Evolutionary conservation across 805 yeast genomes (phyloP), one percentile per base, ranked within the genome.

Genomic region (Blastobotrys robertii): DNA sequence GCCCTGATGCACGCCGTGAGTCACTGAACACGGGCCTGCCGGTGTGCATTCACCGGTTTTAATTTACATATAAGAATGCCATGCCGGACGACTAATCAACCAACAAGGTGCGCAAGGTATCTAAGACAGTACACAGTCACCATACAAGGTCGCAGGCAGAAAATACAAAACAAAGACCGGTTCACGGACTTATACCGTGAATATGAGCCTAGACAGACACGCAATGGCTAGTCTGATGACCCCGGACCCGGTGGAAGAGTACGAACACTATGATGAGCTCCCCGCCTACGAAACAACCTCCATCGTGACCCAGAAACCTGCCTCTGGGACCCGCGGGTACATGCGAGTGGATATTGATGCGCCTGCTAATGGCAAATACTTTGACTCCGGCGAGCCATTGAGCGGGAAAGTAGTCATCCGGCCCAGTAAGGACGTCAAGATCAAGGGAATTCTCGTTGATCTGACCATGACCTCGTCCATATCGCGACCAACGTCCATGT

Each of bases 301-400:
- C 2, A 16, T 25, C 8, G 39, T 30, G 4, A 19, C 25, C 6
- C 25, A 19, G 25, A 19, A 19, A 6, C 25, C 25, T 6, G 25
- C 25, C 25, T 19, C 25, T 6, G 25, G 25, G 6, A 19, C 25
- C 6, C 25, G 25, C 25, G 25, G 25, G 25, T 19, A 19, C 25
- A 19, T 19, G 25, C 25, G 25, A 6, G 25, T 19, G 6, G 25
- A 19, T 6, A 19, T 19, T 19, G 25, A 19, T 19, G 6, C 25
- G 25, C 25, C 25, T 19, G 25, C 25, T 19, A 19, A 19, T 19
- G 25, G 30, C 6, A 11, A 30, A 19, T 39, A 29, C 19, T 39
- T 15, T 12, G 30, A 39, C n/a, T 11, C 43, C 12, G 48, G 48
- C 8, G 45, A 38, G 8, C 29, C 42, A 12, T 14, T 45, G 6